Evolutionary conservation across 148 eudicot genomes (phyloP), one percentile per base, ranked within the genome.

Genomic region (Tetragonia tetragonoides): DNA sequence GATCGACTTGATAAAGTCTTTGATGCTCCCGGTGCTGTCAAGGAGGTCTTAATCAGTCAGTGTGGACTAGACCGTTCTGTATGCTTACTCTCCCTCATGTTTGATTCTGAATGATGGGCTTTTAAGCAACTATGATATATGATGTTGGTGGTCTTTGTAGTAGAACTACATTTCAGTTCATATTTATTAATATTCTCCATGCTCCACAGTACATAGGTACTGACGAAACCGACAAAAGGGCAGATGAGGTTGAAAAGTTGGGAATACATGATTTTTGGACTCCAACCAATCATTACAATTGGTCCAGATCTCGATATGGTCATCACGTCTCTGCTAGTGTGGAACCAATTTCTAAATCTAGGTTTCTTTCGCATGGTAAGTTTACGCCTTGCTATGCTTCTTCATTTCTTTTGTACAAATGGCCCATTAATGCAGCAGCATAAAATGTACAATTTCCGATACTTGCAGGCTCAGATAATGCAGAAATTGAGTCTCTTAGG

Each of bases 1-100:
- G 86, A 91, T 41, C 87, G 99, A 82, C 97, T 95, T 77, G 97
- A 95, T 83, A 90, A 89, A 82, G 87, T 95, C n/a, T 95, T 95
- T 89, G 97, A 93, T 72, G 99, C 99, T 84, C 97, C 99, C 23
- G 40, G 76, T 81, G 96, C 97, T 75, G 97, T 95, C 81, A 95
- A 84, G 87, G 94, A 93, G 76, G 87, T 93, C 70, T 67, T 95
- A 83, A 83, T 88, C 40, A 83, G 88, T 66, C 99, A 95, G 79
- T 88, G 81, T 81, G 81, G 85, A 23, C 89, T 95, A 82, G 92
- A 87, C 23, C 17, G 81, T 70, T 95, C 99, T 66, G 98, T 95
- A 92, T 54, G 85, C 74, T 84, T 75, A 23, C 80, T 80, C 28
- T 57, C 34, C 66, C 81, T 78, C 47, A 39, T 17, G 66, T 16